Conservation (phyloP, 805 yeast genomes). For the Candida alai region DNA sequence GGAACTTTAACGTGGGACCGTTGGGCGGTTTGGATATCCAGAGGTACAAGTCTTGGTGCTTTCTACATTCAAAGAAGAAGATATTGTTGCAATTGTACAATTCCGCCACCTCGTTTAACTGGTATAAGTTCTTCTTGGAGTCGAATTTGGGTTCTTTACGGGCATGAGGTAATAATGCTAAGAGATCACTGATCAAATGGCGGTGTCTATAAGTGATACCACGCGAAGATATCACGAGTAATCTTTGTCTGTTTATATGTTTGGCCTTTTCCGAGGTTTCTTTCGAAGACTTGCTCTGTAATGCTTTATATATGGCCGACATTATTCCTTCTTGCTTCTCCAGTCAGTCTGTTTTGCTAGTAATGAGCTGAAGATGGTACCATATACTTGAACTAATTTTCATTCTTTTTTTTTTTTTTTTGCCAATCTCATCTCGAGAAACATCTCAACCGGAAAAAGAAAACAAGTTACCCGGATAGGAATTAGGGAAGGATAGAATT, state of each 20-base stretch:
- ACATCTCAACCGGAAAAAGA: no score
- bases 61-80: slow-evolving; percentile 91
- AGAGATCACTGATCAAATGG: slow-evolving; percentile 81
- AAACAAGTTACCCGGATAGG: no score
- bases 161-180: slow-evolving; percentile 82
- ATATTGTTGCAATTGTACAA: slow-evolving; percentile 95
- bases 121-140: slow-evolving; percentile 81
- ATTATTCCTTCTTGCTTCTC: no score
- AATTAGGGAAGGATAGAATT: no score
- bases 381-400: no score
- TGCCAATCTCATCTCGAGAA: no score
- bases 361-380: no score
- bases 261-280: slow-evolving; percentile 45
- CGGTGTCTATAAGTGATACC: slow-evolving; percentile 96
- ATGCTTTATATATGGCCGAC: slow-evolving; percentile 46
- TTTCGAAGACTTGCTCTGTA: slow-evolving; percentile 44
- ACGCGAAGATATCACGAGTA: slow-evolving; percentile 84
- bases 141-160: slow-evolving; percentile 96
- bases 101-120: slow-evolving; percentile 93
- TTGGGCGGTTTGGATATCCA: slow-evolving; percentile 97
- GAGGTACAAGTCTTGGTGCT: slow-evolving; percentile 89
- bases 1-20: slow-evolving; percentile 94
- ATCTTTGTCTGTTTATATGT: slow-evolving; percentile 82
- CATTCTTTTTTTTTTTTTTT: no score
- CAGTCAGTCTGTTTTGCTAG: no score